Evolutionary conservation across 2,329 filamentous ascomycete genomes (phyloP).

Genomic region (Diaporthe longicolla): DNA sequence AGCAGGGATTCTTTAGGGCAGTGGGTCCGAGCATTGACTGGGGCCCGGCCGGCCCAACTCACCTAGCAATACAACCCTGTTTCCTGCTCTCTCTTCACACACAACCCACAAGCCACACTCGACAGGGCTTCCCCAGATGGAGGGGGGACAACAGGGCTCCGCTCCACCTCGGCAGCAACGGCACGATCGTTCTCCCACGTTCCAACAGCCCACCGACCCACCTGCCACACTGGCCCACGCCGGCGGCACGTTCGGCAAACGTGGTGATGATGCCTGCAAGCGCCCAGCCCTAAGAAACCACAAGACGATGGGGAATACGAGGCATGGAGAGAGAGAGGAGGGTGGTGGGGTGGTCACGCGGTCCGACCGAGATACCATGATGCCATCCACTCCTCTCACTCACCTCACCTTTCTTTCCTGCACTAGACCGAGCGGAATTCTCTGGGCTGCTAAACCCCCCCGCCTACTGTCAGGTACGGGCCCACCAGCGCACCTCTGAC

Average conservation of each 20-base stretch:
- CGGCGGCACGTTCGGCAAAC: constrained; percentile 15
- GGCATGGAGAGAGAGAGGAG: not conserved
- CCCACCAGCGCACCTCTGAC: constrained; percentile 26
- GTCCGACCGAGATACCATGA: constrained; percentile 11
- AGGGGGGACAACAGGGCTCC: not conserved
- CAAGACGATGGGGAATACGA: not conserved
- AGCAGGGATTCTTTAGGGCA: not conserved
- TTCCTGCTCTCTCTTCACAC: not conserved
- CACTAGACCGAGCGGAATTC: constrained; percentile 1
- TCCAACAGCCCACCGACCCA: not conserved
- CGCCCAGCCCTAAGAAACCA: not conserved
- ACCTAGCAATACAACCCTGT: not conserved
- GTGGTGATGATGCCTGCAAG: not conserved
- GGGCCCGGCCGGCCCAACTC: not conserved
- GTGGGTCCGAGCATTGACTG: constrained; percentile 25
- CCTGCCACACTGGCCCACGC: not conserved
- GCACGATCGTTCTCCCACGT: not conserved
- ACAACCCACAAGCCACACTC: not conserved
- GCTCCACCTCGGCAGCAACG: constrained; percentile 30
- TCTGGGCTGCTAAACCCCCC: not conserved
- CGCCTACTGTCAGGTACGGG: constrained; percentile 26
- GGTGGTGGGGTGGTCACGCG: constrained; percentile 1
- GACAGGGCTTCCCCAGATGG: constrained; percentile 27
- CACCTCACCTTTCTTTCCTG: not conserved
- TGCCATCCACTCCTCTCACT: not conserved